Percentiles rank a stretch among this genome's conserved stretches.
Conservation (phyloP, 305 asterid genomes). For the Solanum hybrid region DNA sequence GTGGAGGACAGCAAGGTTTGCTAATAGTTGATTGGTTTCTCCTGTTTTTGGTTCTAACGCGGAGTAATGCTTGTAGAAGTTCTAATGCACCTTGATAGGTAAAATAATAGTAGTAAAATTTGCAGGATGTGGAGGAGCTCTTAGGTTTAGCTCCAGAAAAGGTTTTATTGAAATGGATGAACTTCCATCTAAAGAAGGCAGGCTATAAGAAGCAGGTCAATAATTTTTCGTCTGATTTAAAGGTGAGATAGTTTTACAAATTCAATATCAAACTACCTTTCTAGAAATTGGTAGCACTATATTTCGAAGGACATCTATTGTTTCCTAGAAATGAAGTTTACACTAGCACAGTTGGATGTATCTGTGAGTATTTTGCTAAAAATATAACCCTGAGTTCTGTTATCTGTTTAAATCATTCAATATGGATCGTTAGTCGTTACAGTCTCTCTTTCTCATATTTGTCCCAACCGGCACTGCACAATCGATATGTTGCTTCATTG, state of each 20-base stretch:
- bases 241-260: conserved; percentile 36
- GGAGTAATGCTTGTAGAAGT: background rate
- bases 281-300: background rate
- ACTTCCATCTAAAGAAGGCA: conserved; percentile 78
- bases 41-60: background rate
- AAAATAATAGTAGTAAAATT: conserved; percentile 1
- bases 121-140: conserved; percentile 91
- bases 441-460: background rate
- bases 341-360: background rate
- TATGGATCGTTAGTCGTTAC: background rate
- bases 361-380: background rate
- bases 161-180: conserved; percentile 90
- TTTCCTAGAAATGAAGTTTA: background rate
- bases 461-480: background rate
- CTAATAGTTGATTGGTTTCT: conserved; percentile 6
- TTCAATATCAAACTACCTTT: background rate
- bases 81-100: background rate
- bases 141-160: conserved; percentile 85
- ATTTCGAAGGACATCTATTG: background rate
- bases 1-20: conserved; percentile 86
- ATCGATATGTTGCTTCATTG: background rate
- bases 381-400: background rate
- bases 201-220: conserved; percentile 64
- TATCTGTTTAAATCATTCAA: background rate
- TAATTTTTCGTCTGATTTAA: conserved; percentile 85